Evolutionary conservation across 1,284 basidiomycete species (phyloP).

Genomic region (Ustilago sp.): DNA sequence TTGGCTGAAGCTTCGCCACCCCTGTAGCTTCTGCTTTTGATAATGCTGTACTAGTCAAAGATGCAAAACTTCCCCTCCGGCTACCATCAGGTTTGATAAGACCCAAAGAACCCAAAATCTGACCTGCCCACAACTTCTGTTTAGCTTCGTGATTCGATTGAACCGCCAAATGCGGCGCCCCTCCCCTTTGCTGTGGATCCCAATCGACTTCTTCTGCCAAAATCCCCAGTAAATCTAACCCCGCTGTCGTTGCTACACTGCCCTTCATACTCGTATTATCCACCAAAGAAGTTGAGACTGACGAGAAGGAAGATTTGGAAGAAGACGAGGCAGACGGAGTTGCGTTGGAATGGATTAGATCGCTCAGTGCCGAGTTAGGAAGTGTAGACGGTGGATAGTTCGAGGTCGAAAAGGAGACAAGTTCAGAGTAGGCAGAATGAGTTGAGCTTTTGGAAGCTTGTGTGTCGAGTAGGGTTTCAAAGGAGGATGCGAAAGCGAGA

Average conservation of each 20-base stretch:
- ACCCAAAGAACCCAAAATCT: conserved; percentile 38
- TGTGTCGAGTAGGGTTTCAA: conserved; percentile 39
- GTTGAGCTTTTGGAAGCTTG: conserved; percentile 39
- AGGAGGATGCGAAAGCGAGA: conserved; percentile 40
- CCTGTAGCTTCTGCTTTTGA: not conserved
- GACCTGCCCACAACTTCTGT: conserved; percentile 41
- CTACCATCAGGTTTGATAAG: conserved; percentile 21
- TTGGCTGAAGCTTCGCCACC: conserved; percentile 3
- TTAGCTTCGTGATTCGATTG: conserved; percentile 30
- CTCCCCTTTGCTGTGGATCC: conserved; percentile 38
- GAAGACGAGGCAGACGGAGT: conserved; percentile 24
- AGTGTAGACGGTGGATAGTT: conserved; percentile 40
- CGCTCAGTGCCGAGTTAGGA: conserved; percentile 28
- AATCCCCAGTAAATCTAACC: conserved; percentile 38
- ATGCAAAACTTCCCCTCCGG: conserved; percentile 18
- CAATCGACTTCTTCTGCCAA: conserved; percentile 44
- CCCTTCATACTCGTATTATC: conserved; percentile 15
- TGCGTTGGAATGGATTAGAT: conserved; percentile 23
- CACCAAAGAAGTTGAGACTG: conserved; percentile 18
- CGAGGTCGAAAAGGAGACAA: conserved; percentile 37
- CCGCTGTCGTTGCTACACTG: conserved; percentile 17
- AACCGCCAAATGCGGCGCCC: conserved; percentile 18
- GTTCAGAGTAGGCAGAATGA: conserved; percentile 44
- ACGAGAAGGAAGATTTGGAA: conserved; percentile 40
- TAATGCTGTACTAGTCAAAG: not conserved